Base-by-base conservation (phyloP, 345 rosid genomes). In the Eutrema japonicum region DNA sequence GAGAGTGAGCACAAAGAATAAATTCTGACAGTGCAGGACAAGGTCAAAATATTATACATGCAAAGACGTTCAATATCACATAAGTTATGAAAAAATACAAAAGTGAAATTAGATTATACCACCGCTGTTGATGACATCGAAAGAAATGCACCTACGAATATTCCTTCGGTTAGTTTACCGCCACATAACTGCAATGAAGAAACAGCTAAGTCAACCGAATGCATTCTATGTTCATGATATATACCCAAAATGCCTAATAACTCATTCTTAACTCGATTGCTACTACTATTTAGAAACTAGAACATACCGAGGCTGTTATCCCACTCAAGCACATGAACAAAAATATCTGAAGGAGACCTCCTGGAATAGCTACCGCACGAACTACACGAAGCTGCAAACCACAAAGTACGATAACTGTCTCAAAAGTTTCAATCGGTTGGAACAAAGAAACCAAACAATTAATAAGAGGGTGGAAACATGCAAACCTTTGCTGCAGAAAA, bases 51-150 rank as follows among this genome's bases (percentile, higher is more conserved):
- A 69, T 6, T 29, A 22, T 62, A 45, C 64, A 53, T 35, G 40
- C 56, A 64, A 59, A 33, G 32, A 55, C 18, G 3, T 36, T 74
- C 60, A 73, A 10, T 36, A 47, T 32, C 50, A 74, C 60, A 43
- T 10, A 56, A 10, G 10, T 11, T 18, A 60, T 30, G 68, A 43
- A 61, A 58, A 59, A 33, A 29, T 58, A 64, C 37, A 71, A 26
- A 57, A 49, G 62, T 38, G 64, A 51, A 50, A 64, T 12, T 16
- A 59, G 29, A 73, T 68, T 66, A 82, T 86, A 92, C 97, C 96
- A 92, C 97, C 27, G 97, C 97, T 60, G 97, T 92, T 12, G 96
- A 92, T 77, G 97, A 92, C 97, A 92, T 89, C 30, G 97, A 92
- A 65, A 92, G 88, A 77, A 92, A 88, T 60, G 85, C 92, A 18